These are phyloP conservation scores for Fomitopsis serialis DNA, from an alignment of 768 basidiomycete species.

Conservation along the genomic window DNA sequence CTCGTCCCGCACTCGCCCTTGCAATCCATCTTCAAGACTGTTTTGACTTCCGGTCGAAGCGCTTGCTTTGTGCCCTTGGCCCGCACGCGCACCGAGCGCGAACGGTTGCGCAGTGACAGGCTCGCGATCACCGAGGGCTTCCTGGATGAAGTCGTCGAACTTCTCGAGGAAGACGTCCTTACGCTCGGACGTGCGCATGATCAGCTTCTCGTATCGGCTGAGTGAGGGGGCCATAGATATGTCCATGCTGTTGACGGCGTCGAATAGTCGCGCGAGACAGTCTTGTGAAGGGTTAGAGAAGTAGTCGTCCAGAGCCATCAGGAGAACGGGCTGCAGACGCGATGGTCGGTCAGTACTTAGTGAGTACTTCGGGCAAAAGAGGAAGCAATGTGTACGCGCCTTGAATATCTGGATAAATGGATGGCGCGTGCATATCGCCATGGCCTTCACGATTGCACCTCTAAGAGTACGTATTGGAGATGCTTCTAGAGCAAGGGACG, in stretches of 20 bases:
- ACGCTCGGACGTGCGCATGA: slow-evolving; percentile 86
- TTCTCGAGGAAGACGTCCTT: slow-evolving; percentile 91
- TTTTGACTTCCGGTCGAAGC: slow-evolving; percentile 47
- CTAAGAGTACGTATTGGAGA: slow-evolving; percentile 32
- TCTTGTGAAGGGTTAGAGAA: slow-evolving; percentile 85
- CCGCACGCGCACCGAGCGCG: not conserved
- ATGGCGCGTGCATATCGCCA: slow-evolving; percentile 90
- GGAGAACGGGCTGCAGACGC: slow-evolving; percentile 79
- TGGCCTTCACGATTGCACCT: slow-evolving; percentile 90
- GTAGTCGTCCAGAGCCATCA: slow-evolving; percentile 95
- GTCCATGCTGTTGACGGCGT: slow-evolving; percentile 91
- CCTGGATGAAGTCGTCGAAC: slow-evolving; percentile 38
- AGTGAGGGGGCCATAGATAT: slow-evolving; percentile 72
- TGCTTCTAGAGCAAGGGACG: not conserved
- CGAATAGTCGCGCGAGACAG: slow-evolving; percentile 84
- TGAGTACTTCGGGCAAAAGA: not conserved
- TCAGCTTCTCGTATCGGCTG: slow-evolving; percentile 76
- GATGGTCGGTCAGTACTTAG: not conserved
- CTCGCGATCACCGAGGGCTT: slow-evolving; percentile 13
- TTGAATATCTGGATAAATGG: slow-evolving; percentile 97
- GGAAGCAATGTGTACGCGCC: slow-evolving; percentile 36
- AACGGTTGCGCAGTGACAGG: slow-evolving; percentile 5
- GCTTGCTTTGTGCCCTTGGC: slow-evolving; percentile 8
- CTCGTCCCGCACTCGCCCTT: slow-evolving; percentile 39
- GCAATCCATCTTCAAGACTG: slow-evolving; percentile 66